Evolutionary conservation across 2,329 filamentous ascomycete genomes (phyloP), one percentile per base, ranked within the genome.

Genomic region (Bipolaris sorokiniana): DNA sequence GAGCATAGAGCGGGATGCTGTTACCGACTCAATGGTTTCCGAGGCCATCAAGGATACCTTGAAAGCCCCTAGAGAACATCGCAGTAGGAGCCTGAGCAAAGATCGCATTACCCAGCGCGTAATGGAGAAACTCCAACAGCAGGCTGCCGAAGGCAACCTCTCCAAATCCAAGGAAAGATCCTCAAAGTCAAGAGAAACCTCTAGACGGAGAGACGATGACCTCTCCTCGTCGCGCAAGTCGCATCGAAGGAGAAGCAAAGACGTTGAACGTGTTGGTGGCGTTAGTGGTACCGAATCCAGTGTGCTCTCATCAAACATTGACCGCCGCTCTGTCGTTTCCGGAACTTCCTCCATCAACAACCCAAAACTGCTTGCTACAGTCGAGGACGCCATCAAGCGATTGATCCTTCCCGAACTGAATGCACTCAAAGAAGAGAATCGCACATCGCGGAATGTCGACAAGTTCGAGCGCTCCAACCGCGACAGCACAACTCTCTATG

Each of bases 321-420:
- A 84, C 64, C 81, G 82, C 34, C 81, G 80, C 60, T 85, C 84
- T 7, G 83, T 84, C 62, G 64, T 74, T 20, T 78, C 76, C 9
- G 74, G 66, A 57, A 77, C 77, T 1, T 91, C 91, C 3, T 94
- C 91, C 0, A 91, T 96, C 74, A 96, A 96, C 78, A 97, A 97
- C 69, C 93, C 93, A 0, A 95, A 92, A 72, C 80, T 97, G 1
- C 83, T 97, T 2, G 91, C 95, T 69, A 95, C 92, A 0, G 93
- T 97, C 3, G 93, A 97, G 78, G 92, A 97, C 77, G 92, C 92
- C 13, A 96, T 97, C 70, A 88, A 92, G 61, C 86, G 92, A 47
- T 83, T 97, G 48, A 96, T 97, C 51, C 79, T 99, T 2, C 95
- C 95, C 0, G 94, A 99, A 76, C 82, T 99, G 42, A 94, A 92